A percentile compares a stretch with the other conserved stretches of the same genome.
Conservation (phyloP, 164 flowering plant genomes). For the Vitis riparia region DNA sequence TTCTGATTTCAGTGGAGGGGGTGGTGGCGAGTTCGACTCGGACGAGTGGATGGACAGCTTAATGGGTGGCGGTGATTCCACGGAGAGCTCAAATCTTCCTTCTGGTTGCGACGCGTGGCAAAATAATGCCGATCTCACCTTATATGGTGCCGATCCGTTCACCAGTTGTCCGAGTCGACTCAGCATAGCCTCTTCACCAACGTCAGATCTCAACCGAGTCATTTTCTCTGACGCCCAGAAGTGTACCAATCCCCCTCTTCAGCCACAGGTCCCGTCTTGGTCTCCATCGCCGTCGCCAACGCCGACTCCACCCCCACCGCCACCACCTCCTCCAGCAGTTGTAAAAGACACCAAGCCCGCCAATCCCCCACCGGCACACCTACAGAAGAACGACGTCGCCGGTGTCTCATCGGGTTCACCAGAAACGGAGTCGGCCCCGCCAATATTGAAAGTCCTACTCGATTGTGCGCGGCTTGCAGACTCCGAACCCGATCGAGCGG, state of each 20-base stretch:
- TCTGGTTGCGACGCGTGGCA: slow-evolving; percentile 61
- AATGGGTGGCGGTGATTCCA: slow-evolving; percentile 66
- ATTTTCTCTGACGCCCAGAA: slow-evolving; percentile 41
- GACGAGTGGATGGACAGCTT: slow-evolving; percentile 96
- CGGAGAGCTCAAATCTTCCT: slow-evolving; percentile 60
- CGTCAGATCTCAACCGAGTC: slow-evolving; percentile 59
- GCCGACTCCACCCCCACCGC: slow-evolving; percentile 11
- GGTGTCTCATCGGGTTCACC: slow-evolving; percentile 13
- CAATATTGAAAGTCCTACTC: slow-evolving; percentile 44
- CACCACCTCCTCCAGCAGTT: neutral
- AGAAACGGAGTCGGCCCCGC: slow-evolving; percentile 37
- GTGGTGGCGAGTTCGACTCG: slow-evolving; percentile 66
- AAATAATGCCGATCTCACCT: slow-evolving; percentile 34
- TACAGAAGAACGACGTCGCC: slow-evolving; percentile 7
- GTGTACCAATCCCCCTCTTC: slow-evolving; percentile 7
- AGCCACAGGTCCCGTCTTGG: slow-evolving; percentile 25
- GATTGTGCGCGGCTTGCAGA: slow-evolving; percentile 67
- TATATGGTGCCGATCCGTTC: slow-evolving; percentile 59
- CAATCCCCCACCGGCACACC: slow-evolving; percentile 10
- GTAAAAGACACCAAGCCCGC: slow-evolving; percentile 7
- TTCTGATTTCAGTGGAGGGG: slow-evolving; percentile 42
- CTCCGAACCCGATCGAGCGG: slow-evolving; percentile 54
- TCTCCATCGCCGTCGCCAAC: slow-evolving; percentile 21
- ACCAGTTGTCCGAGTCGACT: slow-evolving; percentile 50
- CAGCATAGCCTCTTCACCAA: slow-evolving; percentile 31